Base-by-base conservation (phyloP, 2,329 filamentous ascomycete species). In the Calonectria naviculata region DNA sequence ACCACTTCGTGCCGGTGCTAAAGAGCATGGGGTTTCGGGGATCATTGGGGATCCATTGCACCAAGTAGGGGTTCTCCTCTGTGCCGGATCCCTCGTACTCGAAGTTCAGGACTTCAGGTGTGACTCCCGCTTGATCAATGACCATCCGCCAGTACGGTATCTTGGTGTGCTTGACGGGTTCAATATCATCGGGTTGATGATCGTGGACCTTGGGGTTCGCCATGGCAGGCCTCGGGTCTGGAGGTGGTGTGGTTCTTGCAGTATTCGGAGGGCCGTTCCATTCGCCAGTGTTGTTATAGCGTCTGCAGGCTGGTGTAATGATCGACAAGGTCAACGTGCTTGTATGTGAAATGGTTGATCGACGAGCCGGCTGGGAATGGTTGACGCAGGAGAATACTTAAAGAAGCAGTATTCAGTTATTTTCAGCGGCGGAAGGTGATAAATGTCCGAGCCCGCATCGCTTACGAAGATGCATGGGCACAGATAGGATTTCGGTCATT, bases 141-240 rank as follows among this genome's bases (percentile, higher is more conserved):
- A 61, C 56, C 56, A 42, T 61, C 5, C 56, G 36, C 56, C 56
- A 61, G 38, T 61, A 61, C 19, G 56, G 56, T 28, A 61, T 61
- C 24, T 44, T 61, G 24, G 56, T 61, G 24, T 44, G 26, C 17
- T 36, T 29, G 36, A 42, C 56, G 24, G 52, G 52, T 36, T 56
- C 52, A 24, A 61, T 41, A 10, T 61, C 56, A 34, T 38, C 36
- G 24, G 36, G 24, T n/a, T 10, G 56, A 21, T 56, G 31, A 31
- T n/a, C 31, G 15, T 41, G 17, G 12, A 13, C 24, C 26, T 61
- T 61, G 36, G 56, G 36, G 24, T 26, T 42, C 10, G 56, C 56
- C 56, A 61, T 61, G 56, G 36, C 36, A 24, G 56, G 38, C 31
- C 8, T 21, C 21, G 52, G n/a, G 3, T 56, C 13, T n/a, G 26